Evolutionary conservation across 2,329 filamentous ascomycete species (phyloP).

Genomic region (Aspergillus oerlinghausenensis): DNA sequence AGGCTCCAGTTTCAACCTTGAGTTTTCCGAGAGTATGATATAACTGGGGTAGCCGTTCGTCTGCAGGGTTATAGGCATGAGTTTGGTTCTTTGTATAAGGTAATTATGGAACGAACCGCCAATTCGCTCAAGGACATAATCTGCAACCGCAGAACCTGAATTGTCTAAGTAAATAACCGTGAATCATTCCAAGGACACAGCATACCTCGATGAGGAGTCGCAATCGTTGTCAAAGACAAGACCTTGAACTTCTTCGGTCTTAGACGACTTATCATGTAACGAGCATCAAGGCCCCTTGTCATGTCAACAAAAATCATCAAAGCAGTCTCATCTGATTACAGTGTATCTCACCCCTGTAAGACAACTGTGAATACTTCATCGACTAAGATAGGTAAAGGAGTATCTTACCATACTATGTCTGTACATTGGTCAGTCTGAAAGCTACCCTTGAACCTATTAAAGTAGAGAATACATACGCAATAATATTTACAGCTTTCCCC

Average conservation of each 20-base stretch:
- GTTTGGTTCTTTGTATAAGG: background rate
- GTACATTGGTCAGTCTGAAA: conserved; percentile 3
- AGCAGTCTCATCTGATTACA: background rate
- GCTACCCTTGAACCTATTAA: background rate
- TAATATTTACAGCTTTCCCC: conserved; percentile 60
- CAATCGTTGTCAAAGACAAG: conserved; percentile 61
- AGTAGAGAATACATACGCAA: conserved; percentile 47
- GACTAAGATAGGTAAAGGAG: background rate
- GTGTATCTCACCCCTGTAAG: conserved; percentile 29
- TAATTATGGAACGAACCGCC: conserved; percentile 40
- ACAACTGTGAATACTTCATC: conserved; percentile 6
- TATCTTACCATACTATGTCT: conserved; percentile 47
- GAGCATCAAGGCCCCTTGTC: conserved; percentile 56
- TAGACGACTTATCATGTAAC: conserved; percentile 60
- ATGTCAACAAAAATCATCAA: conserved; percentile 5
- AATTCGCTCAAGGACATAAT: conserved; percentile 57
- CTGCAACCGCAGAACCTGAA: conserved; percentile 55
- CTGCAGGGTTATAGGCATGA: conserved; percentile 37
- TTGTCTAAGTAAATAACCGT: background rate
- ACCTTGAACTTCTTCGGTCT: conserved; percentile 67
- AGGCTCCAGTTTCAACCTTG: conserved; percentile 55
- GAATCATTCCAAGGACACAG: background rate
- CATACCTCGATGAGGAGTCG: conserved; percentile 54
- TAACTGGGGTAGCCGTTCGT: conserved; percentile 48
- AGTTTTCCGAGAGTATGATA: conserved; percentile 54